phyloP scores from a whole-genome alignment of 2,329 filamentous ascomycete genomes.

The Aureobasidium vineae region DNA sequence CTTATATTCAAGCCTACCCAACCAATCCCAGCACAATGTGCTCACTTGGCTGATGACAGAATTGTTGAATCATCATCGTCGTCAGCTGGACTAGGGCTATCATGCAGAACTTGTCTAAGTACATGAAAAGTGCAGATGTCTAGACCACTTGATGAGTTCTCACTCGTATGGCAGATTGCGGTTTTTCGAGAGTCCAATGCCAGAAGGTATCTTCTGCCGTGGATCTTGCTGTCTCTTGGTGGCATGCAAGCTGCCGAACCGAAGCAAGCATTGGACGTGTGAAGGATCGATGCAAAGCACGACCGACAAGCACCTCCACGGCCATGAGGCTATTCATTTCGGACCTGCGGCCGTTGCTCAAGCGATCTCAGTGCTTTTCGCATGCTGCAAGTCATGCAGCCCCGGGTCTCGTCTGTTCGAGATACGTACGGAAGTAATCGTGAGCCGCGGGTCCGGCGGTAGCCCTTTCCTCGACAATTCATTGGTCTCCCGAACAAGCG shows the following conservation, averaged over 20 bases:
- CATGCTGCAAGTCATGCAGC: background rate
- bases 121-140: background rate
- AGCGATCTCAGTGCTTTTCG: background rate
- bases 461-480: background rate
- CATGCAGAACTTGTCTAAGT: background rate
- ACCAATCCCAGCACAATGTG: background rate
- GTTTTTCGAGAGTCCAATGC: background rate
- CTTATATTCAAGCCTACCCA: background rate
- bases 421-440: background rate
- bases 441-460: background rate
- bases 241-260: background rate
- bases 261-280: background rate
- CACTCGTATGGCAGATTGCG: background rate
- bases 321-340: background rate
- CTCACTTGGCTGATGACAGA: background rate
- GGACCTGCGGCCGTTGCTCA: background rate
- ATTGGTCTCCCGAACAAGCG: background rate
- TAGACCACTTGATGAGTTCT: background rate
- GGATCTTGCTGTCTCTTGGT: background rate
- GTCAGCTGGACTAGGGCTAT: background rate
- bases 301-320: background rate
- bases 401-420: background rate
- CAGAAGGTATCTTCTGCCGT: background rate
- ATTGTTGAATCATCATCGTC: background rate
- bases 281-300: background rate